phyloP scores from a whole-genome alignment of 2,329 filamentous ascomycete genomes.

The Penicillium palitans region DNA sequence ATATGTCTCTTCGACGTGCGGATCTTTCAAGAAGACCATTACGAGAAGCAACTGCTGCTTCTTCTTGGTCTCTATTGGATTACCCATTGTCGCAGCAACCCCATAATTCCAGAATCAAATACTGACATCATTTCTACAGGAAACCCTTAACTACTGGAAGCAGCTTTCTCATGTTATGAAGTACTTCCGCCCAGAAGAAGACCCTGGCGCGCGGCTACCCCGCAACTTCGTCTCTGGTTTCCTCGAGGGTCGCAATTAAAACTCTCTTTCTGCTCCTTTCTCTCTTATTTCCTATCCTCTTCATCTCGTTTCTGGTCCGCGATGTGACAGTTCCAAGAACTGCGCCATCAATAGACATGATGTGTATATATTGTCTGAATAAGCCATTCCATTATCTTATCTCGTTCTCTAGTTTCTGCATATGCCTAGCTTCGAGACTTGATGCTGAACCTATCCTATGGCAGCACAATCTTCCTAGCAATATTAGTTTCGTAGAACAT shows the following conservation, averaged over 20 bases:
- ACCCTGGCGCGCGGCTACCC: slow-evolving; percentile 72
- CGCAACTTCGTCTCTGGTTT: slow-evolving; percentile 92
- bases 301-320: slow-evolving; percentile 24
- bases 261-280: slow-evolving; percentile 19
- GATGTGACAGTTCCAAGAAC: slow-evolving; percentile 14
- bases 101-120: not conserved
- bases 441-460: not conserved
- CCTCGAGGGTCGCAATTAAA: slow-evolving; percentile 71
- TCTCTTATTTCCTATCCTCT: slow-evolving; percentile 14
- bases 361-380: slow-evolving; percentile 42
- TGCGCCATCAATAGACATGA: slow-evolving; percentile 31
- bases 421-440: not conserved
- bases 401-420: not conserved
- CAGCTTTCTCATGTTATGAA: slow-evolving; percentile 94
- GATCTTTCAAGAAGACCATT: not conserved
- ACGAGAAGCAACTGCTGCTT: not conserved
- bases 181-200: slow-evolving; percentile 90
- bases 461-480: not conserved
- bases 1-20: not conserved
- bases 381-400: slow-evolving; percentile 23
- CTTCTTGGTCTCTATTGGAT: not conserved
- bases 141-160: slow-evolving; percentile 99
- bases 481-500: not conserved
- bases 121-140: slow-evolving; percentile 53
- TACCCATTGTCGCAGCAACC: no score